phyloP scores from a whole-genome alignment of 305 asterid genomes.

The Salvia sclarea region DNA sequence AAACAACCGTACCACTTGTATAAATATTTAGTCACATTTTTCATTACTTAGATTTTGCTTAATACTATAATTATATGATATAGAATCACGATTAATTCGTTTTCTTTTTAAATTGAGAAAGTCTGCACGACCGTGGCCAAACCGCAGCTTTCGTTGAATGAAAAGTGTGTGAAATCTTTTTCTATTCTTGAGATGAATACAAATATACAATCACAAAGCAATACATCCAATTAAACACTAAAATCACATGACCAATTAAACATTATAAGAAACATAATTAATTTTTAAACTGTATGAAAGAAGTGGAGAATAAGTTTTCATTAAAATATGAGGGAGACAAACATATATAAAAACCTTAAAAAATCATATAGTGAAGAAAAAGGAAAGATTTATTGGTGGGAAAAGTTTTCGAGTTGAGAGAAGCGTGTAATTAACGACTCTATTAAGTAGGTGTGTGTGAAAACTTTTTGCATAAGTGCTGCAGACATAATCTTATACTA shows the following conservation, averaged over 20 bases:
- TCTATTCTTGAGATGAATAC: not conserved
- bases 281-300: too few species aligned
- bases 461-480: not conserved
- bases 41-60: too few species aligned
- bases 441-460: not conserved
- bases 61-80: not conserved
- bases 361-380: too few species aligned
- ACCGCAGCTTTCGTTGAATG: slow-evolving; percentile 33
- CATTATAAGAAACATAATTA: too few species aligned
- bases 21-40: too few species aligned
- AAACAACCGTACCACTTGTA: too few species aligned
- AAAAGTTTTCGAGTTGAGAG: not conserved
- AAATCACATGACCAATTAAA: too few species aligned
- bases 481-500: not conserved
- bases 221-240: too few species aligned
- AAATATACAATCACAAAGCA: too few species aligned
- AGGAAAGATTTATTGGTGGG: too few species aligned
- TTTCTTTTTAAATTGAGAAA: not conserved
- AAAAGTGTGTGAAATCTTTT: not conserved
- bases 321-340: not conserved
- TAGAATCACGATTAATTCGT: not conserved
- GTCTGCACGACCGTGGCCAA: not conserved
- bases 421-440: not conserved
- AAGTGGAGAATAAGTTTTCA: not conserved
- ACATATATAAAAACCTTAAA: too few species aligned